Evolutionary conservation across 352 stramenopile genomes (phyloP).

Genomic region (Aphanomyces euteiches): DNA sequence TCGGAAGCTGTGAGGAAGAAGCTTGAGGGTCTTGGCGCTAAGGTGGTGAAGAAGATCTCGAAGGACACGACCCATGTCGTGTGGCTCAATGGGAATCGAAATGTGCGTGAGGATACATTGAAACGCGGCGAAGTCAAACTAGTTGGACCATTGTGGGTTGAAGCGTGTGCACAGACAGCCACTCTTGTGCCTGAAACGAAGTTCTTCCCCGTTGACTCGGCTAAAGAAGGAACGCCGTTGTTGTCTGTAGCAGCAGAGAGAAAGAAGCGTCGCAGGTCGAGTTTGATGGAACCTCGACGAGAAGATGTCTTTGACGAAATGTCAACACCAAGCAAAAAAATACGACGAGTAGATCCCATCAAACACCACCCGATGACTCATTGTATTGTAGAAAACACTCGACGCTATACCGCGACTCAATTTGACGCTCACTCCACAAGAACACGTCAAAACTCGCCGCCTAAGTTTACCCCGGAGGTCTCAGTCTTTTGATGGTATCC

Average conservation of each 20-base stretch:
- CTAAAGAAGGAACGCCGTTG: not conserved
- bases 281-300: constrained; percentile 21
- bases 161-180: constrained; percentile 73
- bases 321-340: constrained; percentile 20
- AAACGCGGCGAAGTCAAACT: constrained; percentile 52
- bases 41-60: constrained; percentile 62
- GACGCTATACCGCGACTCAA: not conserved
- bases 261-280: constrained; percentile 10
- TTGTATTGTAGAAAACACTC: constrained; percentile 2
- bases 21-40: constrained; percentile 56
- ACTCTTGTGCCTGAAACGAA: constrained; percentile 58
- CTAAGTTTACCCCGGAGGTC: constrained; percentile 1
- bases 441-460: not conserved
- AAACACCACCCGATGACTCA: not conserved
- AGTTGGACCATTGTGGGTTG: constrained; percentile 81
- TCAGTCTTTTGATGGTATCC: not conserved
- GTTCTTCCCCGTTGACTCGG: constrained; percentile 58
- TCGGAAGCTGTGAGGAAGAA: constrained; percentile 67
- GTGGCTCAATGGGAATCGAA: constrained; percentile 56
- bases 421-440: constrained; percentile 8
- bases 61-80: constrained; percentile 74
- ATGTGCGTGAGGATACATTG: constrained; percentile 33
- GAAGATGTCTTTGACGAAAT: constrained; percentile 28
- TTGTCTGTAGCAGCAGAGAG: not conserved
- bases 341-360: not conserved